Evolutionary conservation across 495 filamentous ascomycete species (phyloP), one percentile per base, ranked within the genome.

Genomic region (Saxophila tyrrhenica): DNA sequence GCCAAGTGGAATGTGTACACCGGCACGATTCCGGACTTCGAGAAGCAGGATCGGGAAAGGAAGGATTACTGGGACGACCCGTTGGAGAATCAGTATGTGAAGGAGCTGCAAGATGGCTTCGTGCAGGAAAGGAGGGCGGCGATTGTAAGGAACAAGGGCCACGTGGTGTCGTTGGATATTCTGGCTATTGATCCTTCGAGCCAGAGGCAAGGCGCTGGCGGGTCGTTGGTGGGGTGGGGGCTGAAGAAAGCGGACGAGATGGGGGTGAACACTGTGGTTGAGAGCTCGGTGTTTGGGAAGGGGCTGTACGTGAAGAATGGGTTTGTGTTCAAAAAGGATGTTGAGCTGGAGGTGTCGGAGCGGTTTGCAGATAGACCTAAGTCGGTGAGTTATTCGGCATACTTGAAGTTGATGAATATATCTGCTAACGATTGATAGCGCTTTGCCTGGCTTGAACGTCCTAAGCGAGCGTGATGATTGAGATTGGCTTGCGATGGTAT

Each of bases 161-260:
- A 54, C 23, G 23, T 59, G 11, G 39, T 59, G 1, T 32, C 23
- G 22, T 51, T 62, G 16, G 59, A 62, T 19, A 51, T 62, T 35
- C 42, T 57, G 11, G 25, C 51, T 10, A 51, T 62, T n/a, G 55
- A 62, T 48, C 59, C 59, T 2, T 25, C 35, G 39, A 54, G 50
- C 32, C 59, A 62, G 23, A 15, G 55, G 17, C 1, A 32, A n/a
- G 59, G 59, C 15, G 41, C 54, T 11, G 59, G 59, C 16, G 46
- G 42, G 15, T 39, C 9, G 15, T 41, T 76, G 24, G 64, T 74
- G 50, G 51, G 69, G 35, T 76, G 72, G 73, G 74, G 73, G 13
- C 62, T 68, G n/a, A 29, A 67, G 44, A 63, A 67, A 47, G 71
- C 72, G 1, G 71, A 72, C 50, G 62, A 69, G 39, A 39, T 72